Base-by-base conservation (phyloP, 257 asterid genomes). In the Primulina huaijiensis region DNA sequence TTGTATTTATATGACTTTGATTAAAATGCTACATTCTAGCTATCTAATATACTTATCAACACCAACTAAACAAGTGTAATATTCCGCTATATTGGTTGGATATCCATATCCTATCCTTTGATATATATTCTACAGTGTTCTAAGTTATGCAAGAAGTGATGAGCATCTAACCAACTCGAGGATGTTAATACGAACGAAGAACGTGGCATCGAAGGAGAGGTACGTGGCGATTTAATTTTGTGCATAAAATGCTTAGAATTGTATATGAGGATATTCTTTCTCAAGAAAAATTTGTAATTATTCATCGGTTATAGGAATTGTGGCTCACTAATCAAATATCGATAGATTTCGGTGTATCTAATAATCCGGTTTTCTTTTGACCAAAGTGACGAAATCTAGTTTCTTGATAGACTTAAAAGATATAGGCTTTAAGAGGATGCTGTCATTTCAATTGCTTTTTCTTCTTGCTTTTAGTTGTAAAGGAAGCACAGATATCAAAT, bases 351-450 rank as follows among this genome's bases (percentile, higher is more conserved):
- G 7, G 56, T 46, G 56, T 14, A 62, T 29, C 69, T 76, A 33
- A 46, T 65, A 64, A 19, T 60, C 69, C 81, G 76, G 8, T 46
- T 46, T 46, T 57, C 75, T 60, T 72, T 75, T 68, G 78, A 74
- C 82, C 68, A 60, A 59, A 75, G 81, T 78, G 85, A 81, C 70
- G 65, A 77, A 59, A 70, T 63, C 65, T 68, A 69, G 74, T 80
- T 63, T 73, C 69, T 59, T 70, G 63, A 69, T 70, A 68, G 79
- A 74, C 79, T 62, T 60, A 5, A 64, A 63, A 64, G 37, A 46
- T 64, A 19, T 60, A 76, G 74, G 30, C 78, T 69, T 73, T 78
- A 67, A 57, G 64, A 23, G 20, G 27, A 57, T 57, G 60, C 56
- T 66, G 71, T 69, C 76, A 43, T 68, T 79, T 73, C 65, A 64